phyloP scores from a whole-genome alignment of 768 basidiomycete genomes.

The Auriscalpium vulgare region DNA sequence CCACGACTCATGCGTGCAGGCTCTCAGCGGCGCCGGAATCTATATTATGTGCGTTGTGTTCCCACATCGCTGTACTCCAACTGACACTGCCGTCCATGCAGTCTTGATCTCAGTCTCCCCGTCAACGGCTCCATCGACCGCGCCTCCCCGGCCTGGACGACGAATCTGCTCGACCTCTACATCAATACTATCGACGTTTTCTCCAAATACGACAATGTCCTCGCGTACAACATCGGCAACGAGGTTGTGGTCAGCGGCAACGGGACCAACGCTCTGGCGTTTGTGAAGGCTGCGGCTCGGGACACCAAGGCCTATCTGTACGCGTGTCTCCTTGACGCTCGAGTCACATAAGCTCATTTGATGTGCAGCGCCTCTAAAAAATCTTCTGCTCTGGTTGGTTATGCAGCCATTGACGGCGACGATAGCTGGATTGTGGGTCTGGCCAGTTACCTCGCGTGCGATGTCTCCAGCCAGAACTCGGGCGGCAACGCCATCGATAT shows the following conservation, averaged over 20 bases:
- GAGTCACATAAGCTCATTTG: slow-evolving; percentile 3
- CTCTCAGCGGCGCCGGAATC: slow-evolving; percentile 71
- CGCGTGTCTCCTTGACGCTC: slow-evolving; percentile 21
- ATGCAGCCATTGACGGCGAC: slow-evolving; percentile 76
- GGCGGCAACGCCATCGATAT: slow-evolving; percentile 68
- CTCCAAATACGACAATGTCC: slow-evolving; percentile 80
- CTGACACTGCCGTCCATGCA: slow-evolving; percentile 24
- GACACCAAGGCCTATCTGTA: slow-evolving; percentile 82
- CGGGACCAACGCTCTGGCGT: slow-evolving; percentile 60
- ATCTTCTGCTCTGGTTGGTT: slow-evolving; percentile 67
- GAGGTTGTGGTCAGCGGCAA: slow-evolving; percentile 55
- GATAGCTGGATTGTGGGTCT: slow-evolving; percentile 53
- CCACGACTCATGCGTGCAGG: slow-evolving; percentile 81
- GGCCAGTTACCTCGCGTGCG: slow-evolving; percentile 78
- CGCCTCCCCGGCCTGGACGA: slow-evolving; percentile 64
- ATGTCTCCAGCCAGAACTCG: slow-evolving; percentile 42
- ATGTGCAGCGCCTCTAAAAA: slow-evolving; percentile 38
- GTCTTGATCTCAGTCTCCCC: slow-evolving; percentile 81
- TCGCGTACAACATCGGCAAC: slow-evolving; percentile 88
- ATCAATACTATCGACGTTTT: slow-evolving; percentile 71
- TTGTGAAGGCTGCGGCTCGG: slow-evolving; percentile 85
- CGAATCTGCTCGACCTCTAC: slow-evolving; percentile 74
- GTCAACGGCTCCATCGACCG: slow-evolving; percentile 83
- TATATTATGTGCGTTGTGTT: slow-evolving; percentile 68
- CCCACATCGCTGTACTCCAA: background rate